A percentile compares a stretch with the other conserved stretches of the same genome.
phyloP scores from a whole-genome alignment of 176 grass and related monocot genomes.

The Carex littledalei region DNA sequence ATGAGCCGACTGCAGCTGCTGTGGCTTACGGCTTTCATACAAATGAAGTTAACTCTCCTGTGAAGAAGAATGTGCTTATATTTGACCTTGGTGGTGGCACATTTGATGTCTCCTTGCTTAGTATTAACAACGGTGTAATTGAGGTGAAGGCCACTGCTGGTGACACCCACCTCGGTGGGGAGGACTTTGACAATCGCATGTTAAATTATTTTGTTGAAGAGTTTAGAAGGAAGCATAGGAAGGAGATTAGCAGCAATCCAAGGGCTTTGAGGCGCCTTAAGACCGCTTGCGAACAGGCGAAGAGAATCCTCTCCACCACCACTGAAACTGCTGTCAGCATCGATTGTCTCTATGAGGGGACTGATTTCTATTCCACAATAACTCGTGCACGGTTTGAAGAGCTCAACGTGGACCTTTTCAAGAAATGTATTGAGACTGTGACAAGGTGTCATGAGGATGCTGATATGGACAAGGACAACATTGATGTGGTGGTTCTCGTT shows the following conservation, averaged over 20 bases:
- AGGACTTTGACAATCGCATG: background rate
- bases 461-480: conserved; percentile 28
- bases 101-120: background rate
- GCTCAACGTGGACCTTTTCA: conserved; percentile 37
- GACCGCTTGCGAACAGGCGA: background rate
- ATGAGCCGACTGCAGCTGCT: background rate
- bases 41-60: background rate
- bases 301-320: conserved; percentile 29
- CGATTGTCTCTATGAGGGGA: conserved; percentile 31
- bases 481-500: conserved; percentile 24
- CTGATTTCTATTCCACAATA: conserved; percentile 29
- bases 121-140: background rate
- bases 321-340: conserved; percentile 28
- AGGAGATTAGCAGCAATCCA: background rate
- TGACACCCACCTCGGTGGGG: background rate
- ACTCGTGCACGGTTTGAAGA: conserved; percentile 33
- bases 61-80: background rate
- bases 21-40: background rate
- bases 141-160: conserved; percentile 6
- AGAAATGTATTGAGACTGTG: conserved; percentile 34
- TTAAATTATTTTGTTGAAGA: background rate
- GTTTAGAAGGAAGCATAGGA: background rate
- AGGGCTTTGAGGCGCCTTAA: background rate
- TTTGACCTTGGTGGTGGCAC: background rate
- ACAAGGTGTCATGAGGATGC: conserved; percentile 27